Conservation (phyloP, 1,284 basidiomycete species). For the Trametes polyzona region DNA sequence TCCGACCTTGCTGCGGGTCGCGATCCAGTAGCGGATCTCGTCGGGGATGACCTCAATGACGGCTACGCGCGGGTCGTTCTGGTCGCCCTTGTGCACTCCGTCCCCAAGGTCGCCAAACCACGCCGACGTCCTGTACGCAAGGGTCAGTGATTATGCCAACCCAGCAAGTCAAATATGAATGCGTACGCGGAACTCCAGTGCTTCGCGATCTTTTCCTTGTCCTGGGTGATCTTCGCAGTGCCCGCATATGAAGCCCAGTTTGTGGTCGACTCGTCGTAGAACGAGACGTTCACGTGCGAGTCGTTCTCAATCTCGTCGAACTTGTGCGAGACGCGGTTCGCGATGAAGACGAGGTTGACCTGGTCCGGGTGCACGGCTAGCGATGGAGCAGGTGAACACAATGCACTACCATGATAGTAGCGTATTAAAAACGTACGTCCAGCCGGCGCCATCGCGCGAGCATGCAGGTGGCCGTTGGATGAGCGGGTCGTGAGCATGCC, state of each 20-base stretch:
- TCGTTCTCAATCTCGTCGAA: constrained; percentile 81
- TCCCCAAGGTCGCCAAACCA: constrained; percentile 92
- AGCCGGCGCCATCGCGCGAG: constrained; percentile 82
- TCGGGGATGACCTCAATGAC: constrained; percentile 83
- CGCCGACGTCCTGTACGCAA: constrained; percentile 54
- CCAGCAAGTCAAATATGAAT: too few species aligned
- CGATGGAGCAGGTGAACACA: neutral
- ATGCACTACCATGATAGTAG: neutral
- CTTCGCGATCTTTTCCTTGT: constrained; percentile 68
- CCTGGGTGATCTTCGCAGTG: constrained; percentile 66
- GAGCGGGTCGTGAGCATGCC: constrained; percentile 85
- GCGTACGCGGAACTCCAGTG: constrained; percentile 70
- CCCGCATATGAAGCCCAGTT: constrained; percentile 89
- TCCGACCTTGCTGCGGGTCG: constrained; percentile 49
- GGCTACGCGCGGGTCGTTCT: constrained; percentile 80
- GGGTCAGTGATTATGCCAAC: neutral
- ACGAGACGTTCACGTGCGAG: constrained; percentile 79
- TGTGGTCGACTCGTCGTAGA: constrained; percentile 73
- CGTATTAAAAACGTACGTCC: constrained; percentile 57
- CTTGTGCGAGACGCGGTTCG: constrained; percentile 78
- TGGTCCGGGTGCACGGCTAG: constrained; percentile 52
- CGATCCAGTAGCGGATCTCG: constrained; percentile 82
- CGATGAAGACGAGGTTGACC: constrained; percentile 70
- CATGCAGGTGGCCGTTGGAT: constrained; percentile 77
- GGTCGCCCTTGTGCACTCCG: constrained; percentile 83